These are phyloP conservation scores for Scenedesmus sp. DNA, from an alignment of 163 green algal genomes.

Conservation along the genomic window DNA sequence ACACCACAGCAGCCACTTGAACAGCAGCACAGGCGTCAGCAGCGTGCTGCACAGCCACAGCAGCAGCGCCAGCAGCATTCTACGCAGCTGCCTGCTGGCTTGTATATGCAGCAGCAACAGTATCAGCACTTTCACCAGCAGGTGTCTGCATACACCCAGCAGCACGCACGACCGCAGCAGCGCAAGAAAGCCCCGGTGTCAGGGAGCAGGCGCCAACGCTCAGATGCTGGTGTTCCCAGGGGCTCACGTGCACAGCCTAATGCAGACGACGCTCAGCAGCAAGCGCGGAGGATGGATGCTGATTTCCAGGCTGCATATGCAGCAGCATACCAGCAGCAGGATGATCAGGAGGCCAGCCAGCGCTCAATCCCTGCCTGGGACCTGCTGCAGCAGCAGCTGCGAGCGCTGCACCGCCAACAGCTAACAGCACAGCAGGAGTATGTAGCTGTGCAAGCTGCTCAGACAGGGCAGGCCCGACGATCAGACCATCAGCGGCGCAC, in stretches of 20 bases:
- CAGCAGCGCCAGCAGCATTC: too few species aligned
- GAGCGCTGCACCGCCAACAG: too few species aligned
- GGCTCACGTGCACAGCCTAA: not conserved
- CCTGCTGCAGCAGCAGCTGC: too few species aligned
- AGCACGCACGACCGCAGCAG: not conserved
- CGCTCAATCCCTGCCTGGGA: too few species aligned
- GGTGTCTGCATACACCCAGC: not conserved
- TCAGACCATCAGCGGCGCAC: too few species aligned
- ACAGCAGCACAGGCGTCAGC: not conserved
- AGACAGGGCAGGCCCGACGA: too few species aligned
- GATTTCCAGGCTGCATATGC: not conserved
- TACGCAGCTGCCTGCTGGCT: too few species aligned
- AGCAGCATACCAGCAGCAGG: too few species aligned
- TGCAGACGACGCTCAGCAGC: not conserved
- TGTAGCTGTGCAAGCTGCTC: too few species aligned
- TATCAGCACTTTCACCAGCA: not conserved
- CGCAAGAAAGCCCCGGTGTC: not conserved
- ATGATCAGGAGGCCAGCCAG: too few species aligned
- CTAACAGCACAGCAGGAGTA: too few species aligned
- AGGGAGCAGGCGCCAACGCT: not conserved
- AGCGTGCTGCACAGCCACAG: not conserved
- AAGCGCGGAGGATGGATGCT: not conserved
- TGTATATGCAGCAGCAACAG: not conserved
- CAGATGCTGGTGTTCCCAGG: not conserved
- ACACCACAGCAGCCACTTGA: not conserved